Base-by-base conservation (phyloP, 768 basidiomycete genomes). In the Gloeopeniophorella convolvens region DNA sequence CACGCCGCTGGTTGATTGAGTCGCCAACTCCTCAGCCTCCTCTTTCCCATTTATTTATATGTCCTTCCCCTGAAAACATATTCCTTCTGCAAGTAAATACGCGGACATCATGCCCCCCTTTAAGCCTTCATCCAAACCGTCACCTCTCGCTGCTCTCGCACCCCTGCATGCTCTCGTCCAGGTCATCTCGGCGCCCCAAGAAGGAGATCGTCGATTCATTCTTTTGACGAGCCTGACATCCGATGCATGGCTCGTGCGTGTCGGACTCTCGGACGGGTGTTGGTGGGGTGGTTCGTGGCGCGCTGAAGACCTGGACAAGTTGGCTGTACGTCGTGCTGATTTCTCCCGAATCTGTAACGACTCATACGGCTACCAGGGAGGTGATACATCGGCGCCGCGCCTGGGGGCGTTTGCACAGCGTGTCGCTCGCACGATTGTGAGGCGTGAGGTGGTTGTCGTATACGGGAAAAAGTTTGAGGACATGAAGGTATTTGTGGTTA, bases 281-380 rank as follows among this genome's bases (percentile, higher is more conserved):
- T 53, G 51, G 51, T 53, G 51, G 51, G 48, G 37, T 5, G 51
- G 51, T 11, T 16, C 35, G 27, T 53, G 51, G 51, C 41, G 24
- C 18, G 41, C 23, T 11, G 30, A 34, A 3, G 51, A 53, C 15
- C 35, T 53, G 15, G 34, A 53, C 31, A 42, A 18, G 0, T 27
- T 53, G 13, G 46, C 51, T 2, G 51, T 53, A 53, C 9, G 31
- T 26, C 12, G 13, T 11, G 24, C 32, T n/a, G n/a, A n/a, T n/a
- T n/a, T n/a, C n/a, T n/a, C n/a, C n/a, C n/a, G n/a, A n/a, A n/a
- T n/a, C n/a, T n/a, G n/a, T n/a, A n/a, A n/a, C n/a, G n/a, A n/a
- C n/a, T n/a, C n/a, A n/a, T n/a, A n/a, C n/a, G n/a, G n/a, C n/a
- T n/a, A 10, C 4, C 31, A 53, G 51, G 24, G 11, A 2, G 41